A percentile compares a stretch with the other conserved stretches of the same genome.
These are phyloP conservation scores for Byssothecium circinans DNA, from an alignment of 2,329 filamentous ascomycete species.

Conservation along the genomic window DNA sequence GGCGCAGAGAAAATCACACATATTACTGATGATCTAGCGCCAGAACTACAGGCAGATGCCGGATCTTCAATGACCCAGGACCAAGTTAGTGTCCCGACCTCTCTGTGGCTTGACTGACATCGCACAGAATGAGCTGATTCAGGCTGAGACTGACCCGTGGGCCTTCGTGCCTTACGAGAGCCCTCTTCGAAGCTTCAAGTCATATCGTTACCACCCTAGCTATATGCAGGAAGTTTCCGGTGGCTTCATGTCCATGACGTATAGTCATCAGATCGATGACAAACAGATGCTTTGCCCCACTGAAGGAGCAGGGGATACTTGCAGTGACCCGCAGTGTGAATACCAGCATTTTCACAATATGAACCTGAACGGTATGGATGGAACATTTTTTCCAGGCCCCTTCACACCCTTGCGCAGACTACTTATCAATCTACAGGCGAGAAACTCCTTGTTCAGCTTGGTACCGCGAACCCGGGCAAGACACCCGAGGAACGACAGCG, in stretches of 20 bases:
- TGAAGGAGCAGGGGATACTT: constrained; percentile 70
- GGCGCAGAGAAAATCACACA: constrained; percentile 14
- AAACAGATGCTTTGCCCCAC: constrained; percentile 73
- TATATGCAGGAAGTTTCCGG: constrained; percentile 70
- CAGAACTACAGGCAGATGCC: constrained; percentile 29
- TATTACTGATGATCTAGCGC: constrained; percentile 44
- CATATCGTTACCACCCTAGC: constrained; percentile 85
- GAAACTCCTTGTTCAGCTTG: constrained; percentile 71
- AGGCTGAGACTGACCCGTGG: constrained; percentile 15
- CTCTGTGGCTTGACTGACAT: constrained; percentile 18
- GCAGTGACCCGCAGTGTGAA: constrained; percentile 73
- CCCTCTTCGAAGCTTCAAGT: constrained; percentile 78
- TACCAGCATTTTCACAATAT: constrained; percentile 80
- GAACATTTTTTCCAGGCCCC: constrained; percentile 13
- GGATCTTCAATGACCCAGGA: constrained; percentile 6
- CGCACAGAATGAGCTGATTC: constrained; percentile 13
- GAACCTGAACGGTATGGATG: constrained; percentile 71
- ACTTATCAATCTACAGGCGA: constrained; percentile 60
- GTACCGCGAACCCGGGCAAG: constrained; percentile 64
- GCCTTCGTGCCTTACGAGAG: constrained; percentile 73
- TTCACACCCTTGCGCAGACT: constrained; percentile 39
- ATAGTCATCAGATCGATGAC: constrained; percentile 85
- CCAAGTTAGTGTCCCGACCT: constrained; percentile 23
- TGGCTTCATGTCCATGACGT: constrained; percentile 87
- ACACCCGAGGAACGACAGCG: constrained; percentile 61